Conservation (phyloP, 179 eudicot genomes). For the Carnegiea gigantea region DNA sequence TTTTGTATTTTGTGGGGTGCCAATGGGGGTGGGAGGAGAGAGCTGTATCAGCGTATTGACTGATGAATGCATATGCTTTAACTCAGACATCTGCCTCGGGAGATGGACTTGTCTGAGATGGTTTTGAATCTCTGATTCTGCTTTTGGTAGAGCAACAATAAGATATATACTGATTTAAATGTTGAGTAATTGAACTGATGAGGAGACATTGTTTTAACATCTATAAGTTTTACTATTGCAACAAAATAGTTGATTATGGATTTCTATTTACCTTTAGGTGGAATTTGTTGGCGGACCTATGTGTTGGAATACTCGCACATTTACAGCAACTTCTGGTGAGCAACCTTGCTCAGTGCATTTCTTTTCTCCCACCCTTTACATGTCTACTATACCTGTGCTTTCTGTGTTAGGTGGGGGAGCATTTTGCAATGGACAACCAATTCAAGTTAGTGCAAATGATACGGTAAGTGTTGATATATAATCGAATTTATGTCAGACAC, state of each 20-base stretch:
- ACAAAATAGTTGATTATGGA: background rate
- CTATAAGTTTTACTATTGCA: background rate
- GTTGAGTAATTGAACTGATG: background rate
- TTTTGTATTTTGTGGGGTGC: no score
- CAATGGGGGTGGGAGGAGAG: no score
- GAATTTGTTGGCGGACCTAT: slow-evolving; percentile 98
- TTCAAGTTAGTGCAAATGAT: slow-evolving; percentile 77
- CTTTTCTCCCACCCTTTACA: slow-evolving; percentile 2
- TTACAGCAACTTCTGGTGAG: slow-evolving; percentile 89
- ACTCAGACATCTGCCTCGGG: background rate
- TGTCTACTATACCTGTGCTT: slow-evolving; percentile 9
- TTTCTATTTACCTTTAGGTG: slow-evolving; percentile 47
- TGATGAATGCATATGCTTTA: background rate
- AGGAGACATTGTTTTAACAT: background rate
- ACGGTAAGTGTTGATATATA: slow-evolving; percentile 50
- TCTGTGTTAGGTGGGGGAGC: slow-evolving; percentile 82
- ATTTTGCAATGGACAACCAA: slow-evolving; percentile 76
- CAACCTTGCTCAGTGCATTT: slow-evolving; percentile 18
- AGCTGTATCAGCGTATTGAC: background rate
- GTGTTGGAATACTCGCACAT: slow-evolving; percentile 97
- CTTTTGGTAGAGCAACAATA: background rate
- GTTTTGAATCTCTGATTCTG: background rate
- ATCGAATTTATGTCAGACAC: background rate
- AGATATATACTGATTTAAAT: background rate
- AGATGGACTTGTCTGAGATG: background rate